A percentile compares a stretch with the other conserved stretches of the same genome.
Conservation (phyloP, 352 stramenopile species). For the Phytopythium kandeliae region DNA sequence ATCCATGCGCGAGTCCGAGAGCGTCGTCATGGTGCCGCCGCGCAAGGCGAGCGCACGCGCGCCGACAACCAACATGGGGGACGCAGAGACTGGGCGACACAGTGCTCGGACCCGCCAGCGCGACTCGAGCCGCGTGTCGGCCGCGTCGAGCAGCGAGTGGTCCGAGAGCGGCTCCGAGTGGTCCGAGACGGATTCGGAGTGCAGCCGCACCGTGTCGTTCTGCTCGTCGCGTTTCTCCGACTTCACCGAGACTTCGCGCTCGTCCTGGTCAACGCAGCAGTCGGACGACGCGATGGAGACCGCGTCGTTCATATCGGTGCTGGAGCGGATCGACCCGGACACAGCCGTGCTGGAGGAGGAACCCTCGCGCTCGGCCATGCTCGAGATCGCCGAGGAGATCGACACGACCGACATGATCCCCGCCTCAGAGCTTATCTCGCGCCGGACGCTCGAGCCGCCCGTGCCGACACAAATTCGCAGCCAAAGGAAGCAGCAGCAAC, state of each 20-base stretch:
- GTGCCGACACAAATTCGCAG: conserved; percentile 1
- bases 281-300: conserved; percentile 29
- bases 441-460: conserved; percentile 7
- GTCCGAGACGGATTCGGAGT: conserved; percentile 37
- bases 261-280: conserved; percentile 25
- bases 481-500: conserved; percentile 14
- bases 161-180: conserved; percentile 24
- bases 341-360: conserved; percentile 28
- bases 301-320: conserved; percentile 27
- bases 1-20: conserved; percentile 21
- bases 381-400: conserved; percentile 38
- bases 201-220: conserved; percentile 25
- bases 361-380: conserved; percentile 9
- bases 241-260: conserved; percentile 11
- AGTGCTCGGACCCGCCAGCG: neutral
- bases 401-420: conserved; percentile 46
- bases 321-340: conserved; percentile 45
- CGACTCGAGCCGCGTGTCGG: conserved; percentile 1
- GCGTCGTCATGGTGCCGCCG: conserved; percentile 4
- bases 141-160: conserved; percentile 7
- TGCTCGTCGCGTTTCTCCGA: conserved; percentile 20
- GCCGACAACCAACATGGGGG: neutral
- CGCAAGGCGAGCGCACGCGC: neutral
- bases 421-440: conserved; percentile 14
- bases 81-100: neutral